A percentile compares a stretch with the other conserved stretches of the same genome.
These are phyloP conservation scores for Aureobasidium zeae DNA, from an alignment of 2,329 filamentous ascomycete species.

Conservation along the genomic window DNA sequence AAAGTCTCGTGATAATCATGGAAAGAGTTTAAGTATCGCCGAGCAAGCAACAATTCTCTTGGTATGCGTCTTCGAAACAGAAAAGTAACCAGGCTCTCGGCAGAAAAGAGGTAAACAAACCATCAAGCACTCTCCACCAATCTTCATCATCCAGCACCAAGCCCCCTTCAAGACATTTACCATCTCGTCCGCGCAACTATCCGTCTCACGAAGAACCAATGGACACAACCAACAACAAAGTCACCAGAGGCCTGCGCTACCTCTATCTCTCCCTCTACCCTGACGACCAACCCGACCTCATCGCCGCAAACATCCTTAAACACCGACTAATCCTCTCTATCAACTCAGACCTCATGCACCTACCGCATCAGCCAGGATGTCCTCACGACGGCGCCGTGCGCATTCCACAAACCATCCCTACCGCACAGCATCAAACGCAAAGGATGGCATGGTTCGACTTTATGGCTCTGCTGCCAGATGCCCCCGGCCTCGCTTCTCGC, in stretches of 20 bases:
- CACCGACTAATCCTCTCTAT: neutral
- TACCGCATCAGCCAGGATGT: neutral
- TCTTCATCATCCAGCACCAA: neutral
- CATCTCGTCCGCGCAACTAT: too few species aligned
- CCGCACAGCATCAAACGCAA: too few species aligned
- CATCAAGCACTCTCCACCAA: too few species aligned
- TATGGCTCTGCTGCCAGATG: neutral
- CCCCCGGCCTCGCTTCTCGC: neutral
- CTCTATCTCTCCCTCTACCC: slow-evolving; percentile 1
- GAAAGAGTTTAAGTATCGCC: too few species aligned
- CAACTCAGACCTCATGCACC: neutral
- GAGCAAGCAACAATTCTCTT: too few species aligned
- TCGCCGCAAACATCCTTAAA: slow-evolving; percentile 6
- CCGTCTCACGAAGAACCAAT: slow-evolving; percentile 1
- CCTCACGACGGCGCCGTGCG: slow-evolving; percentile 8
- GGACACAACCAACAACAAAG: too few species aligned
- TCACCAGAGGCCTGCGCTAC: slow-evolving; percentile 7
- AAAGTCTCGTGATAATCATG: too few species aligned
- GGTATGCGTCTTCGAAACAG: too few species aligned
- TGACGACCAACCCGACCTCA: neutral
- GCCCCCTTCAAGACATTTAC: neutral
- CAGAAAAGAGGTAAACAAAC: too few species aligned
- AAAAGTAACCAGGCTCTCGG: too few species aligned
- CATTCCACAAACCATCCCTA: neutral
- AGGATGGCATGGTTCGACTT: slow-evolving; percentile 12